Evolutionary conservation across 208 protist genomes (phyloP).

Genomic region (Endotrypanum monterogeii): DNA sequence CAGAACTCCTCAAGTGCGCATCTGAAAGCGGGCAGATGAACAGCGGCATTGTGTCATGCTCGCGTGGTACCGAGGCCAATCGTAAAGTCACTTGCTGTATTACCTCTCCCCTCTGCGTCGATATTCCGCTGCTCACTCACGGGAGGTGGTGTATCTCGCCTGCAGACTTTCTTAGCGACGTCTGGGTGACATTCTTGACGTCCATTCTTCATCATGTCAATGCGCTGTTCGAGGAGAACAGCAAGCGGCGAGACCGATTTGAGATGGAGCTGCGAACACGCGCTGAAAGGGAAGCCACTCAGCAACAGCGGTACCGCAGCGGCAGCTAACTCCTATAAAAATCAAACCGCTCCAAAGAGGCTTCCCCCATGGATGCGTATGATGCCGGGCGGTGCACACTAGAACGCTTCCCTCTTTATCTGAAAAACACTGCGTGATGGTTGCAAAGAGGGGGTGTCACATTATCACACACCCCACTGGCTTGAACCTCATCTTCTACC

Average conservation of each 20-base stretch:
- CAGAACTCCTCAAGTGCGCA: constrained; percentile 67
- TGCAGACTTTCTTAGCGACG: constrained; percentile 14
- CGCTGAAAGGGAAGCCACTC: background rate
- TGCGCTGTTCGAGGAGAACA: constrained; percentile 64
- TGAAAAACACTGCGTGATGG: too few species aligned
- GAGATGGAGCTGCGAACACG: constrained; percentile 12
- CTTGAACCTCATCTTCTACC: too few species aligned
- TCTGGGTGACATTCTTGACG: constrained; percentile 43
- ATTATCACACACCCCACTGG: too few species aligned
- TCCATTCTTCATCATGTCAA: constrained; percentile 52
- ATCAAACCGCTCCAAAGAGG: background rate
- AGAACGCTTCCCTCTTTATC: too few species aligned
- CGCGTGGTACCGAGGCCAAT: constrained; percentile 45
- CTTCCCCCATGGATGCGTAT: too few species aligned
- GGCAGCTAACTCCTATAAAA: background rate
- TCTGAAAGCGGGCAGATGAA: constrained; percentile 77
- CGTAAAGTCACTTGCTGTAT: constrained; percentile 82
- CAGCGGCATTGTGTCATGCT: constrained; percentile 75
- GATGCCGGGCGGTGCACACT: too few species aligned
- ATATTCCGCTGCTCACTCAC: constrained; percentile 58
- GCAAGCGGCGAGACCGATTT: constrained; percentile 53
- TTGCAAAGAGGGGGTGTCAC: too few species aligned
- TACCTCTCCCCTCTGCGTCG: constrained; percentile 67
- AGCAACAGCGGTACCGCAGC: background rate
- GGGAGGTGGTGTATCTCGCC: constrained; percentile 48